Percentiles rank a stretch among this genome's conserved stretches.
phyloP scores from a whole-genome alignment of 2,329 filamentous ascomycete genomes.

The Aureobasidium leucospermi region DNA sequence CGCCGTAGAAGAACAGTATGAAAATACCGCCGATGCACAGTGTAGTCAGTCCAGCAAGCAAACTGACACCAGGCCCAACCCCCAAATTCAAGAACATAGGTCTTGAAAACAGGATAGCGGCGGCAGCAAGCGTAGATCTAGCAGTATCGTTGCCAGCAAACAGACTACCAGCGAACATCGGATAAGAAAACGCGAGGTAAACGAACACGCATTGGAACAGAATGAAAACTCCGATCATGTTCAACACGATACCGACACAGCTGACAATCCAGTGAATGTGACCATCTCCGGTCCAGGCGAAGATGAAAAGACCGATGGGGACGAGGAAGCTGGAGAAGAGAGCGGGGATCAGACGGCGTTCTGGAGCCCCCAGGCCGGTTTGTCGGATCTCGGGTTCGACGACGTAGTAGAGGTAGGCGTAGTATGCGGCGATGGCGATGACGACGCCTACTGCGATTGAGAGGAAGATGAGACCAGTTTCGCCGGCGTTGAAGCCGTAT shows the following conservation, averaged over 20 bases:
- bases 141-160: slow-evolving; percentile 56
- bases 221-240: slow-evolving; percentile 31
- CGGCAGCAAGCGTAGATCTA: slow-evolving; percentile 51
- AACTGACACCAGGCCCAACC: slow-evolving; percentile 47
- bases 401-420: slow-evolving; percentile 20
- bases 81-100: slow-evolving; percentile 54
- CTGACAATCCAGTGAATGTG: slow-evolving; percentile 34
- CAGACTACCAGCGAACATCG: slow-evolving; percentile 45
- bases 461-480: slow-evolving; percentile 54
- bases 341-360: slow-evolving; percentile 28
- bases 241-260: slow-evolving; percentile 36
- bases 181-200: slow-evolving; percentile 33
- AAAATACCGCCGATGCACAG: slow-evolving; percentile 39
- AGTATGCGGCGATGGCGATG: slow-evolving; percentile 36
- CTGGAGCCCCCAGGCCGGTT: slow-evolving; percentile 23
- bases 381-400: slow-evolving; percentile 21
- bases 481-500: slow-evolving; percentile 56
- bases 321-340: slow-evolving; percentile 25
- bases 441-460: slow-evolving; percentile 52
- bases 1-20: slow-evolving; percentile 52
- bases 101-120: slow-evolving; percentile 51
- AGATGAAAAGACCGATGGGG: slow-evolving; percentile 29
- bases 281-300: slow-evolving; percentile 27
- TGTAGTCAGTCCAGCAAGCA: slow-evolving; percentile 44
- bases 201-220: slow-evolving; percentile 36